phyloP scores from a whole-genome alignment of 352 stramenopile genomes.

The Phytophthora podocarpi region DNA sequence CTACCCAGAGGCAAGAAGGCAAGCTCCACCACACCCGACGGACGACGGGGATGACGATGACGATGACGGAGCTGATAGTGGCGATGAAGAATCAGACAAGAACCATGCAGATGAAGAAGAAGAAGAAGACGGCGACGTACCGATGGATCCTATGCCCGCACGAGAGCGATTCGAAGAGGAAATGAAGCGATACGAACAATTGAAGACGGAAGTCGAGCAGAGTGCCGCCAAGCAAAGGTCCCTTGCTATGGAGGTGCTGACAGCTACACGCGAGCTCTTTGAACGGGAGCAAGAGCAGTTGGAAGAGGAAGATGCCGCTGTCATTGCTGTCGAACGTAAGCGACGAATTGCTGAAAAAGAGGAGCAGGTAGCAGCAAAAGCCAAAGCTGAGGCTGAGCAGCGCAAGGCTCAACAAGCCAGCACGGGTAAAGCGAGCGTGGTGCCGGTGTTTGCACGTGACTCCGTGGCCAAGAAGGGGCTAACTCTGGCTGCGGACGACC shows the following conservation, averaged over 20 bases:
- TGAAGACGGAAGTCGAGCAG: slow-evolving; percentile 44
- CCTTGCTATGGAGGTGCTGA: slow-evolving; percentile 66
- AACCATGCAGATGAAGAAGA: slow-evolving; percentile 15
- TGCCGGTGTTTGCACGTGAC: slow-evolving; percentile 50
- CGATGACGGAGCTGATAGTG: background rate
- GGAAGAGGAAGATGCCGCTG: slow-evolving; percentile 47
- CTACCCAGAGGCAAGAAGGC: slow-evolving; percentile 25
- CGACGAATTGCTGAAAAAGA: slow-evolving; percentile 49
- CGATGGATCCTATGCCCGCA: slow-evolving; percentile 48
- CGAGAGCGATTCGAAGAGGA: slow-evolving; percentile 51
- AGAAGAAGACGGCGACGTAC: slow-evolving; percentile 23
- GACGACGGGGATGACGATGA: too few species aligned
- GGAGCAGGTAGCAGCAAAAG: slow-evolving; percentile 55
- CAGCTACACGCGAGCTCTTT: slow-evolving; percentile 60
- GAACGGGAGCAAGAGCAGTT: slow-evolving; percentile 59
- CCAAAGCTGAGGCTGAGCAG: slow-evolving; percentile 45
- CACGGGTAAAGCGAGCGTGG: slow-evolving; percentile 29
- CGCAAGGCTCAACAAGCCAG: slow-evolving; percentile 27
- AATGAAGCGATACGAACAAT: slow-evolving; percentile 28
- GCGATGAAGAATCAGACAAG: too few species aligned
- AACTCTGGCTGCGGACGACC: slow-evolving; percentile 57
- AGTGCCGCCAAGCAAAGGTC: slow-evolving; percentile 46
- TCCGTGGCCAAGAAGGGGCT: slow-evolving; percentile 64
- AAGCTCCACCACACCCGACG: background rate
- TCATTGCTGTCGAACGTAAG: slow-evolving; percentile 53